These are phyloP conservation scores for Penicillium atrosanguineum DNA, from an alignment of 495 filamentous ascomycete species.

Conservation along the genomic window DNA sequence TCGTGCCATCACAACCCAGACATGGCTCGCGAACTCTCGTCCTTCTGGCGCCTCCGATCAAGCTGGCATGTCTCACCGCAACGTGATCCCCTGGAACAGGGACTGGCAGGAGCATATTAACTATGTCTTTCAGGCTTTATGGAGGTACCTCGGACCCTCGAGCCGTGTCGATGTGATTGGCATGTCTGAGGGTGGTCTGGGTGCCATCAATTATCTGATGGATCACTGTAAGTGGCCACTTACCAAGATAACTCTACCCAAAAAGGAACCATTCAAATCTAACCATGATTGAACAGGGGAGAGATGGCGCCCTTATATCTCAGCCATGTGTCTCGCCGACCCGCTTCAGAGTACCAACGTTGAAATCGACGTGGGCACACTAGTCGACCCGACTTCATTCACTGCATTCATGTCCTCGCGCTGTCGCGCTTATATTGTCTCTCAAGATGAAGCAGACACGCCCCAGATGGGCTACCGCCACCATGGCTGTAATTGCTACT, in stretches of 20 bases:
- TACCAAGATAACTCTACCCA: background rate
- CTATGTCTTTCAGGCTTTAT: slow-evolving; percentile 62
- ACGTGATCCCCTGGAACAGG: slow-evolving; percentile 56
- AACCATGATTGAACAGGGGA: slow-evolving; percentile 23
- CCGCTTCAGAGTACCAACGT: slow-evolving; percentile 25
- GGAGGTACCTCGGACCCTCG: slow-evolving; percentile 31
- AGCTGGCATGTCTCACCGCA: slow-evolving; percentile 36
- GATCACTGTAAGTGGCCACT: slow-evolving; percentile 45
- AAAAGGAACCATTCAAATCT: background rate
- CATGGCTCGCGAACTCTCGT: slow-evolving; percentile 54
- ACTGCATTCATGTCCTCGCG: slow-evolving; percentile 45
- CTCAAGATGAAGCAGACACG: slow-evolving; percentile 43
- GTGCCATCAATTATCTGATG: slow-evolving; percentile 55
- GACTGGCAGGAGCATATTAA: slow-evolving; percentile 53
- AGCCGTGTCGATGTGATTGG: slow-evolving; percentile 65
- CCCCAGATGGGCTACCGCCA: slow-evolving; percentile 41
- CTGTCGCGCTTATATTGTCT: slow-evolving; percentile 58
- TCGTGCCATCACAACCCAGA: slow-evolving; percentile 51
- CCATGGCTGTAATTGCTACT: slow-evolving; percentile 49
- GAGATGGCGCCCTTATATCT: slow-evolving; percentile 32
- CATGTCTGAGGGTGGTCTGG: slow-evolving; percentile 54
- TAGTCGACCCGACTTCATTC: slow-evolving; percentile 24
- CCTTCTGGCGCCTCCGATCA: slow-evolving; percentile 47
- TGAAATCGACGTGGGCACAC: slow-evolving; percentile 17
- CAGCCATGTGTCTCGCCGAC: slow-evolving; percentile 32